Percentiles rank a stretch among this genome's conserved stretches.
These are phyloP conservation scores for Coprinopsis marcescibilis DNA, from an alignment of 768 basidiomycete genomes.

Conservation along the genomic window DNA sequence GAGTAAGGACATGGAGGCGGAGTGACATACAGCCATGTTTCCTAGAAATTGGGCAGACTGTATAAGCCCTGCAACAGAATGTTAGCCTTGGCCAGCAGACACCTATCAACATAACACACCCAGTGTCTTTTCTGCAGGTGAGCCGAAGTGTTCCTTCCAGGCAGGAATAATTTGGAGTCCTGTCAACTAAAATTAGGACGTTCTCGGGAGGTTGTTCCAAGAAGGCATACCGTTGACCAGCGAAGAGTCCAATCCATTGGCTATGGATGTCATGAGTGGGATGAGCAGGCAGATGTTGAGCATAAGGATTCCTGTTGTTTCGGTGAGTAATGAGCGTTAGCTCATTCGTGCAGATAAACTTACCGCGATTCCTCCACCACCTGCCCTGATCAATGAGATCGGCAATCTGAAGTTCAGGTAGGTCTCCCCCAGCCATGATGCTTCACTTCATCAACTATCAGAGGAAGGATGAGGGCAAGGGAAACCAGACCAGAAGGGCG, in stretches of 20 bases:
- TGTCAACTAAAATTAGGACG: slow-evolving; percentile 16
- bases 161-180: slow-evolving; percentile 64
- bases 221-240: slow-evolving; percentile 42
- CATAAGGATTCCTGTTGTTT: slow-evolving; percentile 55
- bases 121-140: slow-evolving; percentile 45
- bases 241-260: slow-evolving; percentile 68
- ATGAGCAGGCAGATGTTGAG: slow-evolving; percentile 56
- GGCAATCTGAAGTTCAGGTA: slow-evolving; percentile 48
- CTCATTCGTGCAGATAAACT: slow-evolving; percentile 9
- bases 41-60: slow-evolving; percentile 63
- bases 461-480: background rate
- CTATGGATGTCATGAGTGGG: slow-evolving; percentile 58
- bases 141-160: slow-evolving; percentile 52
- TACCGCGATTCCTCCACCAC: slow-evolving; percentile 62
- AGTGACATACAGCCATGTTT: slow-evolving; percentile 36
- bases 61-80: slow-evolving; percentile 43
- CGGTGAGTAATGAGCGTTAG: background rate
- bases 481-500: background rate
- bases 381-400: slow-evolving; percentile 54
- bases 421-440: slow-evolving; percentile 19
- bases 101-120: slow-evolving; percentile 25
- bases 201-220: background rate
- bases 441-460: slow-evolving; percentile 8
- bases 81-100: background rate
- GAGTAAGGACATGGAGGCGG: slow-evolving; percentile 24